phyloP scores from a whole-genome alignment of 495 filamentous ascomycete species.

The Cercophora samala region DNA sequence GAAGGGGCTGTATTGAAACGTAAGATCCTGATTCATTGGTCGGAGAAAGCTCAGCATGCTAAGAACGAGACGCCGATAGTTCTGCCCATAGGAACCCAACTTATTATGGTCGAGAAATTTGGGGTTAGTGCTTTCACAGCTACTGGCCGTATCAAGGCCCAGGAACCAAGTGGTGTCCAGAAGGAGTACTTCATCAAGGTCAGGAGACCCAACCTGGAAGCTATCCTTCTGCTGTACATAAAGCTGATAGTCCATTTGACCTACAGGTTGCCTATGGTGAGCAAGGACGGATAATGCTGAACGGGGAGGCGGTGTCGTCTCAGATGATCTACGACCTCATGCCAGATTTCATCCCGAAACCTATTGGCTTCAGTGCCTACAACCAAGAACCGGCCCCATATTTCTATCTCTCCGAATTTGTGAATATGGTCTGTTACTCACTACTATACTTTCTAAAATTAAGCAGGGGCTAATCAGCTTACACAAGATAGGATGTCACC shows the following conservation, averaged over 20 bases:
- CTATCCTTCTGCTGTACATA: background rate
- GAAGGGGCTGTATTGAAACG: background rate
- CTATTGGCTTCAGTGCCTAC: slow-evolving; percentile 18
- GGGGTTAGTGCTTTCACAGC: slow-evolving; percentile 6
- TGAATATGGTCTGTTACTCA: slow-evolving; percentile 11
- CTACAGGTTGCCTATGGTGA: slow-evolving; percentile 2
- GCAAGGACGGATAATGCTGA: slow-evolving; percentile 16
- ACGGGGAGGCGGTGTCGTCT: slow-evolving; percentile 21
- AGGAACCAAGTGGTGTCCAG: background rate
- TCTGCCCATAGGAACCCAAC: background rate
- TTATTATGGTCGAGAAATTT: background rate
- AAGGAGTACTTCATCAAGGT: slow-evolving; percentile 12
- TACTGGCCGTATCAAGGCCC: slow-evolving; percentile 2
- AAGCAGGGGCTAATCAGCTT: background rate
- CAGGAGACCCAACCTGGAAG: background rate
- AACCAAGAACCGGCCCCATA: slow-evolving; percentile 13
- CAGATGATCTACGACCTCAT: slow-evolving; percentile 17
- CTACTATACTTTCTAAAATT: no score
- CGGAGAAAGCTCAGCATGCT: background rate
- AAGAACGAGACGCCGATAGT: background rate
- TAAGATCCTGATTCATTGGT: background rate
- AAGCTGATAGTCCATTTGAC: background rate
- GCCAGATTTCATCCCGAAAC: slow-evolving; percentile 21
- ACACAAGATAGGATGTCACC: slow-evolving; percentile 1
- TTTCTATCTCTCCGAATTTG: slow-evolving; percentile 26